Evolutionary conservation across 805 yeast species (phyloP).

Genomic region (Starmerella vaccinii): DNA sequence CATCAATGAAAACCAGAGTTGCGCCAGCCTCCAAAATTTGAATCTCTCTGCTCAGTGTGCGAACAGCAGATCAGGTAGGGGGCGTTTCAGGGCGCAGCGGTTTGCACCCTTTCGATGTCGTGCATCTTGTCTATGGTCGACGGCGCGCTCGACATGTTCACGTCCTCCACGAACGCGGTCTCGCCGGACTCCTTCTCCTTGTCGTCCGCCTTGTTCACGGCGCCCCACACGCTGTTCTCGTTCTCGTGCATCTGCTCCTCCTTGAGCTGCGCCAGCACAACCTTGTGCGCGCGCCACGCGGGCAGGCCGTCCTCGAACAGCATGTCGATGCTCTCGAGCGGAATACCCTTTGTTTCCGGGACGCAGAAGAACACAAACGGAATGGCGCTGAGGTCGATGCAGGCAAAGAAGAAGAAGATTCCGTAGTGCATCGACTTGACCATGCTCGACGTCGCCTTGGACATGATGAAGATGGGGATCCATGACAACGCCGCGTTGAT

Average conservation of each 20-base stretch:
- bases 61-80: too few species aligned
- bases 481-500: slow-evolving; percentile 11
- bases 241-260: slow-evolving; percentile 10
- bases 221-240: slow-evolving; percentile 12
- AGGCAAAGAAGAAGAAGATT: slow-evolving; percentile 12
- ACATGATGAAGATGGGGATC: slow-evolving; percentile 14
- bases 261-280: slow-evolving; percentile 6
- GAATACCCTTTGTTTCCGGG: slow-evolving; percentile 14
- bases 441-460: slow-evolving; percentile 13
- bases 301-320: slow-evolving; percentile 11
- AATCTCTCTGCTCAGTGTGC: too few species aligned
- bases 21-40: too few species aligned
- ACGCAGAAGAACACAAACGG: slow-evolving; percentile 13
- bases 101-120: neutral
- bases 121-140: neutral
- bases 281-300: slow-evolving; percentile 13
- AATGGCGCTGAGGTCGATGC: slow-evolving; percentile 10
- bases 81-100: neutral
- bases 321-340: slow-evolving; percentile 12
- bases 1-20: too few species aligned
- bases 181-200: neutral
- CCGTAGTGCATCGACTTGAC: slow-evolving; percentile 11
- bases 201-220: neutral
- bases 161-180: slow-evolving; percentile 9
- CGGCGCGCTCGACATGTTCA: slow-evolving; percentile 1